phyloP scores from a whole-genome alignment of 192 early-diverging fungal species.

The Coemansia sp. region DNA sequence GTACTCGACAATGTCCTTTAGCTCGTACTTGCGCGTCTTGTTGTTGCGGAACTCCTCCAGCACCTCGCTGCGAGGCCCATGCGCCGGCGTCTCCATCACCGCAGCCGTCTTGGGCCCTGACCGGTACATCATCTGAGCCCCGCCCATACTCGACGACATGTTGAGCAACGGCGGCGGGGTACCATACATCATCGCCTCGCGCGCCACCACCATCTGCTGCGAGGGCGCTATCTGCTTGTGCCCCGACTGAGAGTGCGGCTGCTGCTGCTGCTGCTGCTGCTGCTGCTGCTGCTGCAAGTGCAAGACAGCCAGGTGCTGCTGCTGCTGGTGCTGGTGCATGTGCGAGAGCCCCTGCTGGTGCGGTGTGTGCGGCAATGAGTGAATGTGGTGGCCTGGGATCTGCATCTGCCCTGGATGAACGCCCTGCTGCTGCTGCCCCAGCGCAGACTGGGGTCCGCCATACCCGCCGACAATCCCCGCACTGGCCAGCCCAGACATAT shows the following conservation, averaged over 20 bases:
- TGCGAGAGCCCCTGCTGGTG: slow-evolving; percentile 21
- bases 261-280: slow-evolving; percentile 15
- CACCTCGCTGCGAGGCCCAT: slow-evolving; percentile 75
- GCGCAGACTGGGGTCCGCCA: slow-evolving; percentile 11
- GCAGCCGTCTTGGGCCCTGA: slow-evolving; percentile 33
- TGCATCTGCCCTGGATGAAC: slow-evolving; percentile 14
- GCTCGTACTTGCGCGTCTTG: slow-evolving; percentile 96
- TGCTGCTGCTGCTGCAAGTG: slow-evolving; percentile 39
- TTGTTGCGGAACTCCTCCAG: slow-evolving; percentile 97
- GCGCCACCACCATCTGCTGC: slow-evolving; percentile 29
- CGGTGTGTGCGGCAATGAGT: slow-evolving; percentile 42
- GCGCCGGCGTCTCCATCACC: slow-evolving; percentile 51
- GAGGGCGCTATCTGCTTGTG: slow-evolving; percentile 17
- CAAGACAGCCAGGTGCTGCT: slow-evolving; percentile 19
- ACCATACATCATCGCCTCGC: slow-evolving; percentile 43
- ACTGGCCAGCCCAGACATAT: slow-evolving; percentile 23
- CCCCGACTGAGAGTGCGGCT: slow-evolving; percentile 1
- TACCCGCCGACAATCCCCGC: slow-evolving; percentile 20
- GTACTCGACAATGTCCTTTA: slow-evolving; percentile 89
- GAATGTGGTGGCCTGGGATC: slow-evolving; percentile 25
- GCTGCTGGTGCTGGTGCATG: slow-evolving; percentile 29
- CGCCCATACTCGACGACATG: slow-evolving; percentile 20
- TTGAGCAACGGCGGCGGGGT: slow-evolving; percentile 42
- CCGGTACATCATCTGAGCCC: slow-evolving; percentile 34
- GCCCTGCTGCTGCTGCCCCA: slow-evolving; percentile 6